Evolutionary conservation across 805 yeast genomes (phyloP), one percentile per base, ranked within the genome.

Genomic region (Kazachstania psychrophila): DNA sequence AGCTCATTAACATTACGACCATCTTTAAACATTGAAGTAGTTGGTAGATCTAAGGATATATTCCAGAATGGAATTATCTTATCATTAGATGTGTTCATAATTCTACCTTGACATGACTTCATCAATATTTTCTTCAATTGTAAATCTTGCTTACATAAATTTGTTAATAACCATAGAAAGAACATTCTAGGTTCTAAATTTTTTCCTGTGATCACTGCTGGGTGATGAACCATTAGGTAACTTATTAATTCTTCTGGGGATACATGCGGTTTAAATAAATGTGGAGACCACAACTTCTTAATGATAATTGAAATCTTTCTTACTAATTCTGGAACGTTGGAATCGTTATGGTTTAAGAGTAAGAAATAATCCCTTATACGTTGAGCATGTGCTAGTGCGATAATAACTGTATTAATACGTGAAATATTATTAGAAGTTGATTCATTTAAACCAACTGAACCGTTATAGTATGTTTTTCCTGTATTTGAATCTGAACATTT

Each of bases 181-280:
- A 82, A 73, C 11, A 59, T 60, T 41, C 71, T 72, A 1, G 92
- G 89, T 29, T 73, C 73, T 3, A 5, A 9, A 6, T 25, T 28
- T 2, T 22, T 18, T 11, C 20, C n/a, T 16, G 14, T 23, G 47
- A 70, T 72, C 28, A 56, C 50, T 36, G 65, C 68, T 31, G 68
- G 64, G 1, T 79, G 65, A n/a, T 52, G 38, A 1, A 58, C 47
- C 2, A 70, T 56, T 4, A 79, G 56, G 41, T 60, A 62, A 40
- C 75, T 75, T 31, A 79, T 51, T 6, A 84, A 57, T 34, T 78
- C 85, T 49, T 75, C 80, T 1, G 85, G 78, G 0, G 89, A 76
- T 2, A 81, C 64, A 47, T 80, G 85, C 3, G 68, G 54, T 45
- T 70, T 73, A 54, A 75, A 62, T 28, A 60, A 59, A 23, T 33